These are phyloP conservation scores for Tricholoma furcatifolium DNA, from an alignment of 768 basidiomycete species.

Conservation along the genomic window DNA sequence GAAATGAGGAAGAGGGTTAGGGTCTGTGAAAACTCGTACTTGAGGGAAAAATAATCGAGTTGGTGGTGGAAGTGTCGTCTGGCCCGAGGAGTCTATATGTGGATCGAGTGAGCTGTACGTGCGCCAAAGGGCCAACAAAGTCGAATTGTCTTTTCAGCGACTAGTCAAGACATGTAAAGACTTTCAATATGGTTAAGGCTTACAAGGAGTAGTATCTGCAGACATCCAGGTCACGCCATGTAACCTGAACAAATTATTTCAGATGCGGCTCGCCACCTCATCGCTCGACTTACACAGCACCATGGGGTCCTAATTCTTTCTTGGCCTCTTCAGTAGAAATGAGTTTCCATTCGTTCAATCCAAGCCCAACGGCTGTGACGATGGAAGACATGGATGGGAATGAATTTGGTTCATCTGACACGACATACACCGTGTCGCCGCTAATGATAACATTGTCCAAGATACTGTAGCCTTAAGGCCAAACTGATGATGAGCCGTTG, in stretches of 20 bases:
- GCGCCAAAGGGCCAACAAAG: conserved; percentile 76
- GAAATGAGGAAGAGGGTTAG: conserved; percentile 33
- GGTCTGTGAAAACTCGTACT: conserved; percentile 57
- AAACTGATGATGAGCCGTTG: conserved; percentile 1
- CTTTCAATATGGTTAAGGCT: conserved; percentile 14
- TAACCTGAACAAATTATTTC: conserved; percentile 39
- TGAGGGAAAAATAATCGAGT: conserved; percentile 76
- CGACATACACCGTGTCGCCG: conserved; percentile 71
- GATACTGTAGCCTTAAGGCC: conserved; percentile 76
- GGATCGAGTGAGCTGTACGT: conserved; percentile 65
- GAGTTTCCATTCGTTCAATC: conserved; percentile 56
- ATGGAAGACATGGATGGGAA: conserved; percentile 60
- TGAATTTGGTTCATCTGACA: conserved; percentile 61
- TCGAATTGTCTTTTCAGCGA: conserved; percentile 52
- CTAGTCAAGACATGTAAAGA: conserved; percentile 1
- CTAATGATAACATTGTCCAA: conserved; percentile 79
- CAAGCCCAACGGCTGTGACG: conserved; percentile 37
- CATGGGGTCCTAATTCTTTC: conserved; percentile 46
- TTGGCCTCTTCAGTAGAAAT: conserved; percentile 51
- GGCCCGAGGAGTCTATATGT: conserved; percentile 39
- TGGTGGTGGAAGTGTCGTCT: conserved; percentile 59
- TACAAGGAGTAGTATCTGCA: conserved; percentile 50
- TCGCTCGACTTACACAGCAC: conserved; percentile 45
- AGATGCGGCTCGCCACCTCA: neutral
- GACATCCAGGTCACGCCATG: conserved; percentile 71